A percentile compares a stretch with the other conserved stretches of the same genome.
These are phyloP conservation scores for Sugiyamaella chiloensis DNA, from an alignment of 805 yeast genomes.

Conservation along the genomic window DNA sequence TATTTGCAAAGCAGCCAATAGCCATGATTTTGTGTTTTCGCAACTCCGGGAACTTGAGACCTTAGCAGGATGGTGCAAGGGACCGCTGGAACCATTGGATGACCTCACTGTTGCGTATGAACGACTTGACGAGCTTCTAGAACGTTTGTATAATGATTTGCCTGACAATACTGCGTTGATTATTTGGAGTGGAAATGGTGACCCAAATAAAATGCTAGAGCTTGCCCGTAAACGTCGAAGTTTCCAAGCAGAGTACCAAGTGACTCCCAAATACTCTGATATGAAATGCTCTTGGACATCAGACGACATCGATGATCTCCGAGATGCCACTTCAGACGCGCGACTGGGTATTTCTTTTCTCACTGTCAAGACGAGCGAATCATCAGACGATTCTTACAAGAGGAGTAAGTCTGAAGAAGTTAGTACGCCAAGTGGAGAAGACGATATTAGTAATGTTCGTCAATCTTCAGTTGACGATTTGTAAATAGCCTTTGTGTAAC, in stretches of 20 bases:
- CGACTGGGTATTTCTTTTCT: slow-evolving; percentile 60
- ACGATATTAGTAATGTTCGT: too few relatives aligned
- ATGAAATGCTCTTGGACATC: slow-evolving; percentile 51
- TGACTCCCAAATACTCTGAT: slow-evolving; percentile 42
- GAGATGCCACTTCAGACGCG: slow-evolving; percentile 48
- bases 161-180: slow-evolving; percentile 62
- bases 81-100: slow-evolving; percentile 5
- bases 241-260: slow-evolving; percentile 42
- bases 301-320: slow-evolving; percentile 47
- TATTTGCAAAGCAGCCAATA: slow-evolving; percentile 37
- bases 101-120: slow-evolving; percentile 28
- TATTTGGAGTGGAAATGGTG: slow-evolving; percentile 61
- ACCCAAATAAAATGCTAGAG: slow-evolving; percentile 43
- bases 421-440: too few relatives aligned
- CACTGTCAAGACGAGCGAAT: slow-evolving; percentile 37
- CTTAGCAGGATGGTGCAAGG: slow-evolving; percentile 34
- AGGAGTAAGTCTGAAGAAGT: neutral
- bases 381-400: neutral
- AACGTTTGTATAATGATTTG: slow-evolving; percentile 46
- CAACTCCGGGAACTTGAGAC: slow-evolving; percentile 59
- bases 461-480: too few relatives aligned
- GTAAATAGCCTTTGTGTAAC: too few relatives aligned
- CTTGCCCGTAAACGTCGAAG: slow-evolving; percentile 44
- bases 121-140: slow-evolving; percentile 45
- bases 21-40: slow-evolving; percentile 50